Conservation (phyloP, 257 asterid species). For the Solanum dulcamara region DNA sequence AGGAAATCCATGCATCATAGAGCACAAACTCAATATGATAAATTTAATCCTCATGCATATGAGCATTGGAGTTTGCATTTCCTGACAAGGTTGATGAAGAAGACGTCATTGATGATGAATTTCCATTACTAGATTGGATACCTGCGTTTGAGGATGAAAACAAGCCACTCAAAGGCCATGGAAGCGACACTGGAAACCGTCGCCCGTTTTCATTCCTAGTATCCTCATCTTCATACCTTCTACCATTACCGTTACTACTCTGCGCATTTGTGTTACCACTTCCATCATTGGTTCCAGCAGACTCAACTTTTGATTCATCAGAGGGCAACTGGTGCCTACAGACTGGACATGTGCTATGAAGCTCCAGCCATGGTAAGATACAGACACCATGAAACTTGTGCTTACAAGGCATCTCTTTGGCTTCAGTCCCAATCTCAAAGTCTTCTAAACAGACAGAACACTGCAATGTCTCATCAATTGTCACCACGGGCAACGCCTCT, state of each 20-base stretch:
- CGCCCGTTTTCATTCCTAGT: slow-evolving; percentile 32
- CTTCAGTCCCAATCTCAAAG: slow-evolving; percentile 48
- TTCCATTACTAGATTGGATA: slow-evolving; percentile 25
- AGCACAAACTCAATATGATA: not conserved
- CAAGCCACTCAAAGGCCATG: slow-evolving; percentile 68
- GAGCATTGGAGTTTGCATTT: slow-evolving; percentile 20
- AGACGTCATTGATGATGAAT: slow-evolving; percentile 11
- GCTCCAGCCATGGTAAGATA: slow-evolving; percentile 81
- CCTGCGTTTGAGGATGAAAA: slow-evolving; percentile 27
- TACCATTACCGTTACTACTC: not conserved
- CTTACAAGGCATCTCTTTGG: slow-evolving; percentile 75
- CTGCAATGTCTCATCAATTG: slow-evolving; percentile 32
- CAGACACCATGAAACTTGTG: slow-evolving; percentile 65
- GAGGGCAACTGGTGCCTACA: slow-evolving; percentile 67
- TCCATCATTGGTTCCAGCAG: slow-evolving; percentile 14
- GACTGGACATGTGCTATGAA: slow-evolving; percentile 82
- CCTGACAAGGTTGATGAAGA: slow-evolving; percentile 11
- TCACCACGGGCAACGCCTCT: slow-evolving; percentile 50
- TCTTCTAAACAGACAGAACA: slow-evolving; percentile 81
- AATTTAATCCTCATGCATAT: slow-evolving; percentile 21
- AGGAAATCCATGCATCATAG: not conserved
- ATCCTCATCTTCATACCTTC: slow-evolving; percentile 7
- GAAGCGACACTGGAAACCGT: slow-evolving; percentile 44
- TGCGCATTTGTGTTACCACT: slow-evolving; percentile 1
- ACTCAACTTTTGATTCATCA: slow-evolving; percentile 48